These are phyloP conservation scores for Plasmodium fragile DNA, from an alignment of 169 alveolate species.

Conservation along the genomic window DNA sequence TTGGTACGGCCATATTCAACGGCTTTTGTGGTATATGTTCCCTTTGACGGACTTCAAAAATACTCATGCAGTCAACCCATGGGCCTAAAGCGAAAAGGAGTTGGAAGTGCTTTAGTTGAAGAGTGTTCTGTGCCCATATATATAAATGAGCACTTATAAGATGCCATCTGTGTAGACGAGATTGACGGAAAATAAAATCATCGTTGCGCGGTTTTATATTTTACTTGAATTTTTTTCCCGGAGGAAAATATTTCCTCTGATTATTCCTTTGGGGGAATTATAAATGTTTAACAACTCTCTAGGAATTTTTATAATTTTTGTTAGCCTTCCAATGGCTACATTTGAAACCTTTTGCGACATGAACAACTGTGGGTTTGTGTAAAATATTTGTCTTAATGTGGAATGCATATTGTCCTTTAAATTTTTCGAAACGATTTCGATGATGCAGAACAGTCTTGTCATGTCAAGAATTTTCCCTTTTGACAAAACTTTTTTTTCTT, in stretches of 20 bases:
- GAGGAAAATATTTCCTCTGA: conserved; percentile 69
- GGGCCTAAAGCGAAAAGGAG: conserved; percentile 17
- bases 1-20: neutral
- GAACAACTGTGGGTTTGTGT: conserved; percentile 74
- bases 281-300: conserved; percentile 76
- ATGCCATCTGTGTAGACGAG: neutral
- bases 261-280: conserved; percentile 79
- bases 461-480: conserved; percentile 49
- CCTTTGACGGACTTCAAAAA: conserved; percentile 34
- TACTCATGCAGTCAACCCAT: conserved; percentile 73
- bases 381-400: conserved; percentile 79
- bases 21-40: neutral
- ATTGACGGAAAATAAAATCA: neutral
- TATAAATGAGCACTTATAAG: neutral
- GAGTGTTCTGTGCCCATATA: neutral
- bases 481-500: conserved; percentile 35
- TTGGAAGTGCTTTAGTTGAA: neutral
- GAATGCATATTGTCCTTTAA: conserved; percentile 39
- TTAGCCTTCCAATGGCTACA: conserved; percentile 70
- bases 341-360: conserved; percentile 75
- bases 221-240: conserved; percentile 54
- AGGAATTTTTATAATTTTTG: conserved; percentile 74
- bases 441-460: conserved; percentile 48
- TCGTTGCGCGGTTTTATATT: neutral
- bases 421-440: conserved; percentile 41